Conservation (phyloP, 495 filamentous ascomycete genomes). For the Aspergillus leporis region DNA sequence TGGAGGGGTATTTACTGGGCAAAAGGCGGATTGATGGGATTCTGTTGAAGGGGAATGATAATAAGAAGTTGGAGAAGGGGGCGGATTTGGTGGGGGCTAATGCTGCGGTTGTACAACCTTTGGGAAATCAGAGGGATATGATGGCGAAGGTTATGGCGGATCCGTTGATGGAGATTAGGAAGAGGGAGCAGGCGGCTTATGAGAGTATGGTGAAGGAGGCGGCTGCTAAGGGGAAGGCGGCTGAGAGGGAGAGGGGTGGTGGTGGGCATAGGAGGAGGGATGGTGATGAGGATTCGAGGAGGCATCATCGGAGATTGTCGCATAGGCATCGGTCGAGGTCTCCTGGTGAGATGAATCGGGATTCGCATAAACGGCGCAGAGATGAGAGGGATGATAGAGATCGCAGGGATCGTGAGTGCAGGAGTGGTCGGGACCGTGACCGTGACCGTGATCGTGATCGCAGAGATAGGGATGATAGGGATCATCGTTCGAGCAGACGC, state of each 20-base stretch:
- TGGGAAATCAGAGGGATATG: constrained; percentile 68
- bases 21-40: constrained; percentile 84
- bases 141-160: constrained; percentile 85
- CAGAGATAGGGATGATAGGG: constrained; percentile 26
- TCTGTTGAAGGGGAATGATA: constrained; percentile 80
- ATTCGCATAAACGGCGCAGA: constrained; percentile 30
- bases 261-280: constrained; percentile 23
- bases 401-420: constrained; percentile 20
- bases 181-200: constrained; percentile 86
- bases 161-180: constrained; percentile 88
- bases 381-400: constrained; percentile 34
- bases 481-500: constrained; percentile 24
- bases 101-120: constrained; percentile 57
- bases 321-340: constrained; percentile 41
- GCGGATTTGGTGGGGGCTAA: constrained; percentile 65
- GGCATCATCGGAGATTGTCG: constrained; percentile 30
- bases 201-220: constrained; percentile 87
- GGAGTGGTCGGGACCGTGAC: constrained; percentile 17
- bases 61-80: constrained; percentile 79
- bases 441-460: constrained; percentile 18
- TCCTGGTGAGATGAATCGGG: constrained; percentile 23
- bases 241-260: constrained; percentile 27
- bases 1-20: constrained; percentile 89
- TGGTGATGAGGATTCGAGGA: constrained; percentile 28
- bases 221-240: constrained; percentile 48